These are phyloP conservation scores for Leccinum boreale DNA, from an alignment of 768 basidiomycete species.

Conservation along the genomic window DNA sequence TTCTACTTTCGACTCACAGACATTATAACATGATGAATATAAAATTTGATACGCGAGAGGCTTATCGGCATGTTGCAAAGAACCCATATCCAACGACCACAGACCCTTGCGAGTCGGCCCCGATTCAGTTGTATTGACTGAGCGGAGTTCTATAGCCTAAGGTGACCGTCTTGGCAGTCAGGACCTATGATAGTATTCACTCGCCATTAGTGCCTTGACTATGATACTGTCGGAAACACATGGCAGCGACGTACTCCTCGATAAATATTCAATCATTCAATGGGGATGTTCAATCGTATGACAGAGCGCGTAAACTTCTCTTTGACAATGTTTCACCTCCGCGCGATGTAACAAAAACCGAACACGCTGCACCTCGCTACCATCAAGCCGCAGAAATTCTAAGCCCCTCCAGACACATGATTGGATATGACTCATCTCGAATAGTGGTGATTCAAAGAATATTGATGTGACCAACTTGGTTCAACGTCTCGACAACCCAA, in stretches of 20 bases:
- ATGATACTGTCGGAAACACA: not conserved
- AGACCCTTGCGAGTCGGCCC: not conserved
- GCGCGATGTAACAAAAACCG: not conserved
- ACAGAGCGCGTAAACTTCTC: not conserved
- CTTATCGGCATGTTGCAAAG: slow-evolving; percentile 4
- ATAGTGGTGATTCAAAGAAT: not conserved
- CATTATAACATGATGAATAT: not conserved
- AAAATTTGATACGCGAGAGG: slow-evolving; percentile 2
- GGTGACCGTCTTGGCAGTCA: not conserved
- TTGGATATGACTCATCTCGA: not conserved
- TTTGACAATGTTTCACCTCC: not conserved
- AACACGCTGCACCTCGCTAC: not conserved
- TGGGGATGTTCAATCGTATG: not conserved
- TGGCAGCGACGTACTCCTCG: not conserved
- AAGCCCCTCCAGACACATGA: not conserved
- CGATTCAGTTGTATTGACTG: not conserved
- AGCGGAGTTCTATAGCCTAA: not conserved
- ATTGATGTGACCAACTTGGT: not conserved
- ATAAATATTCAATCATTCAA: not conserved
- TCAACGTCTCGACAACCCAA: not conserved
- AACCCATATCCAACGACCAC: not conserved
- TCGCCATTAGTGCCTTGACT: not conserved
- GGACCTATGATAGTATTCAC: not conserved
- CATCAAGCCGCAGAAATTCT: not conserved
- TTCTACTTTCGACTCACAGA: not conserved